Base-by-base conservation (phyloP, 805 yeast species). In the Schizosaccharomyces cryophilus region DNA sequence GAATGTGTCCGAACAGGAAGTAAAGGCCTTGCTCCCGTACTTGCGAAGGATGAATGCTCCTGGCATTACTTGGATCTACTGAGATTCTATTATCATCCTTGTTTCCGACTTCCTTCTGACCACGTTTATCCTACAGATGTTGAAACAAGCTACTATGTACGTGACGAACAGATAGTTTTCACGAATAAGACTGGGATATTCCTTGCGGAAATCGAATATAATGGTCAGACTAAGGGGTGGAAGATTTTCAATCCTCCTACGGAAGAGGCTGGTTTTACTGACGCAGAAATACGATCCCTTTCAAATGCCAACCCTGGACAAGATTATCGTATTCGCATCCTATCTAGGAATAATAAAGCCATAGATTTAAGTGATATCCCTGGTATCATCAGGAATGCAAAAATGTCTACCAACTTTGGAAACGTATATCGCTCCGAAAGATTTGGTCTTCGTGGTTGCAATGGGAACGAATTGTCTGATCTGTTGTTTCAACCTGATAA, bases 31-130 rank as follows among this genome's bases (percentile, higher is more conserved):
- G 74, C 79, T 5, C 42, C 61, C 13, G 54, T 60, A 19, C 68
- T 72, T 11, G 78, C 82, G 0, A 73, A 75, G 59, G 84, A 82
- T 65, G 88, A 83, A 65, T 89, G 95, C 66, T 81, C 80, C 29
- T 90, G 97, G 97, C 83, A 90, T 70, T 77, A 87, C 63, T 60
- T 61, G 19, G 65, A 54, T 45, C 7, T 55, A 13, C 5, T 59
- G 58, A 75, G 96, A 67, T 90, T 84, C 68, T 71, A 87, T 58
- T 80, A 80, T 68, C 97, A 90, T 70, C 94, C 85, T 5, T 79
- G 86, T 0, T 89, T 90, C 70, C 72, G 83, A 1, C 68, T 85
- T 29, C 93, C 95, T 0, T 69, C 74, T 4, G 95, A 87, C 68
- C 65, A 71, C 0, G 61, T 61, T 3, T 66, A 69, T 3, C 65